phyloP scores from a whole-genome alignment of 2,329 filamentous ascomycete genomes.

The Hypoxylon sp. region DNA sequence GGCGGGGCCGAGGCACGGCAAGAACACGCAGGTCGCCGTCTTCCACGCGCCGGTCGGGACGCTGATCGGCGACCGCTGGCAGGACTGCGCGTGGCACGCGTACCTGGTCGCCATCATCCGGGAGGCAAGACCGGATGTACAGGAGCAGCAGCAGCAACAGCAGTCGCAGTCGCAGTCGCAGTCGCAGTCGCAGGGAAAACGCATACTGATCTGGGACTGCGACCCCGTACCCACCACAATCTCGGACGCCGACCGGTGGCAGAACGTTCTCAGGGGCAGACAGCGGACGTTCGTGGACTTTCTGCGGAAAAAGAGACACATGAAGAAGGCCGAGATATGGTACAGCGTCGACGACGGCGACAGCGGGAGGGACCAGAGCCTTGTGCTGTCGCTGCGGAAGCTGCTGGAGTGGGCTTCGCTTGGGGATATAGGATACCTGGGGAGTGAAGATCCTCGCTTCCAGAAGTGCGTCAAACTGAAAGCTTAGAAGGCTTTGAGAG shows the following conservation, averaged over 20 bases:
- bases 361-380: background rate
- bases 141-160: too few relatives aligned
- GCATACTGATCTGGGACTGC: background rate
- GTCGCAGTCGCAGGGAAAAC: background rate
- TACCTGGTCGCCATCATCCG: background rate
- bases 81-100: background rate
- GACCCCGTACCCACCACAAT: background rate
- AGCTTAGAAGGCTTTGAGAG: too few relatives aligned
- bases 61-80: background rate
- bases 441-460: slow-evolving; percentile 17
- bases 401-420: background rate
- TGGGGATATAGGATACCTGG: background rate
- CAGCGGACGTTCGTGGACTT: background rate
- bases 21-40: background rate
- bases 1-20: background rate
- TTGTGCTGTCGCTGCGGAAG: background rate
- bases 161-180: too few relatives aligned
- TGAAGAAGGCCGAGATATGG: background rate
- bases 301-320: background rate
- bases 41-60: background rate
- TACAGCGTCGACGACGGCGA: background rate
- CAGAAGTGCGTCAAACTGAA: slow-evolving; percentile 6
- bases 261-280: background rate
- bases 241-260: background rate
- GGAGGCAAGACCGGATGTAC: background rate